Evolutionary conservation across 2,329 filamentous ascomycete species (phyloP).

Genomic region (Hypoxylon sp.): DNA sequence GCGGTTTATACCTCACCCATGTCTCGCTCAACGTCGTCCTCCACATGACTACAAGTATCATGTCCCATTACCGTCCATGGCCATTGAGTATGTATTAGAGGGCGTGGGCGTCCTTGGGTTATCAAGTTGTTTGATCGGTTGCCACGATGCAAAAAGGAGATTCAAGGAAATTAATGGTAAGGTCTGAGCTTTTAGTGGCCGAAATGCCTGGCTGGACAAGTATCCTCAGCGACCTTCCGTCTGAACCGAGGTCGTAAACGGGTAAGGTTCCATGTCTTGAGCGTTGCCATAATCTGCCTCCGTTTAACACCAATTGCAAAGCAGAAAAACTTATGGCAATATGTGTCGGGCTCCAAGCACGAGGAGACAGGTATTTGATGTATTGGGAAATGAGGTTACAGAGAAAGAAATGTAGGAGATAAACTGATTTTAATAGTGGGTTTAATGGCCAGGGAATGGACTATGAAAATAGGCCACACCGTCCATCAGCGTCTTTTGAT

Average conservation of each 20-base stretch:
- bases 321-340: constrained; percentile 2
- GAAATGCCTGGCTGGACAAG: constrained; percentile 11
- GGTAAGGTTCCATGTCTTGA: background rate
- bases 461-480: constrained; percentile 48
- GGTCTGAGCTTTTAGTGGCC: constrained; percentile 13
- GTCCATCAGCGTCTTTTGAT: constrained; percentile 52
- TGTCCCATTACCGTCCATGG: constrained; percentile 18
- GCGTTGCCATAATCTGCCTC: background rate
- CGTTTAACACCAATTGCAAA: constrained; percentile 12
- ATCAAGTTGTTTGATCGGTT: constrained; percentile 8
- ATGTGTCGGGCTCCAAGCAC: constrained; percentile 3
- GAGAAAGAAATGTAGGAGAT: constrained; percentile 21
- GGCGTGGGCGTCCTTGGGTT: background rate
- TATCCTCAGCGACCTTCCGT: constrained; percentile 2
- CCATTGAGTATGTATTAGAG: constrained; percentile 15
- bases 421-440: constrained; percentile 15
- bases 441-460: constrained; percentile 51
- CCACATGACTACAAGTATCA: constrained; percentile 2
- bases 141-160: constrained; percentile 12
- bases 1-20: constrained; percentile 21
- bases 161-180: constrained; percentile 29
- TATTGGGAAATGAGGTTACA: constrained; percentile 18
- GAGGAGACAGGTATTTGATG: background rate
- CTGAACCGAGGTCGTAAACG: constrained; percentile 8
- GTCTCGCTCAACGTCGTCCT: constrained; percentile 15